A percentile compares a stretch with the other conserved stretches of the same genome.
phyloP scores from a whole-genome alignment of 805 yeast genomes.

The Saccharomycopsis malanga region DNA sequence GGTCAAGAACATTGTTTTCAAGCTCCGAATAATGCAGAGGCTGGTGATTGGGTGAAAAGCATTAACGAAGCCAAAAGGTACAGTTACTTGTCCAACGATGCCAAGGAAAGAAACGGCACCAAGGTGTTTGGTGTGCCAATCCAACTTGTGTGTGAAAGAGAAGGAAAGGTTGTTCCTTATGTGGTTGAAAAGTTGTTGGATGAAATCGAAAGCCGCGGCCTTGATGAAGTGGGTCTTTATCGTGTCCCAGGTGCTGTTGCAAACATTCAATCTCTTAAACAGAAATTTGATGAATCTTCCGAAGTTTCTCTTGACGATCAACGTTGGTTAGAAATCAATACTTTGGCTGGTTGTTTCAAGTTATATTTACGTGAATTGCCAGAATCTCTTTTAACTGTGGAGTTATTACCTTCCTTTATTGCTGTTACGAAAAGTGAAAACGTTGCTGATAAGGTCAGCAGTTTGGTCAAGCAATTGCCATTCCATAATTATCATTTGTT shows the following conservation, averaged over 20 bases:
- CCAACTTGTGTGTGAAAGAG: conserved; percentile 66
- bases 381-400: conserved; percentile 68
- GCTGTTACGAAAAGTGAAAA: conserved; percentile 32
- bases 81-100: conserved; percentile 36
- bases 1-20: conserved; percentile 61
- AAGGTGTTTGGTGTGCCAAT: conserved; percentile 85
- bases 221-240: conserved; percentile 87
- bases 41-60: conserved; percentile 64
- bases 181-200: conserved; percentile 59
- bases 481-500: conserved; percentile 58
- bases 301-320: conserved; percentile 43
- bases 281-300: conserved; percentile 45
- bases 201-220: conserved; percentile 79
- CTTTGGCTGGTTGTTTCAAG: conserved; percentile 83
- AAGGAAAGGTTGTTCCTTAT: conserved; percentile 52
- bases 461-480: conserved; percentile 45
- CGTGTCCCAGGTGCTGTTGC: conserved; percentile 64
- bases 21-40: conserved; percentile 51
- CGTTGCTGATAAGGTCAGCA: conserved; percentile 25
- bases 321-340: conserved; percentile 72
- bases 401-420: conserved; percentile 53
- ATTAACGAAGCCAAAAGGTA: conserved; percentile 35
- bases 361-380: conserved; percentile 80
- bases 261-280: conserved; percentile 45
- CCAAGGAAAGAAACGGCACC: conserved; percentile 35